Base-by-base conservation (phyloP, 108 stramenopile species). In the Mediolabrus comicus region DNA sequence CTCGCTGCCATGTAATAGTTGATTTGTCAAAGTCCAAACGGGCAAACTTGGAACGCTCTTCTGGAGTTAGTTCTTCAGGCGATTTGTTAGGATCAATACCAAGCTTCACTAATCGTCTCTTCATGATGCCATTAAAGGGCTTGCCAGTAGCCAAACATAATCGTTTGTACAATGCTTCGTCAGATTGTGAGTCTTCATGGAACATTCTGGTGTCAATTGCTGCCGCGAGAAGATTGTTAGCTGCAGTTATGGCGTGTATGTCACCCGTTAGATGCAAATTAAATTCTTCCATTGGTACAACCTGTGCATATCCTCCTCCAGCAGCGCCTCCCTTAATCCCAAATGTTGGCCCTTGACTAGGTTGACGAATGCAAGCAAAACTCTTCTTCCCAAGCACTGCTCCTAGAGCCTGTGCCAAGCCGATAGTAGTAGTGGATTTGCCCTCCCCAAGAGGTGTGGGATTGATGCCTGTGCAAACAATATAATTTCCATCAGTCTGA, bases 281-380 rank as follows among this genome's bases (percentile, higher is more conserved):
- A 86, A 99, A 99, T 77, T 97, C 96, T 71, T 99, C 97, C 96
- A 97, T 98, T 52, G 96, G 96, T 16, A 92, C 85, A 38, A 96
- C 95, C 80, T 97, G 95, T 14, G 90, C 86, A 70, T 95, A 95
- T 3, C 95, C 97, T 19, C 97, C 98, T 6, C 98, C 98, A 6
- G 97, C 97, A 43, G 98, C 98, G 13, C 98, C 98, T 2, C 99
- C 99, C 83, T 99, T 99, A 83, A 99, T 98, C 19, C 99, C 99
- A 81, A 99, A 98, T 34, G 99, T 98, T 27, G 98, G 98, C 17
- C 98, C 98, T 73, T 98, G 97, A 19, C 77, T 80, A 35, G 95
- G 92, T 83, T 97, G 83, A 62, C 99, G 88, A 82, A 96, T 86
- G 58, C 94, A 90, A 26, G 91, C 95, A 58, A 93, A 82, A 53